Base-by-base conservation (phyloP, 129 eudicot species). In the Tanacetum coccineum region DNA sequence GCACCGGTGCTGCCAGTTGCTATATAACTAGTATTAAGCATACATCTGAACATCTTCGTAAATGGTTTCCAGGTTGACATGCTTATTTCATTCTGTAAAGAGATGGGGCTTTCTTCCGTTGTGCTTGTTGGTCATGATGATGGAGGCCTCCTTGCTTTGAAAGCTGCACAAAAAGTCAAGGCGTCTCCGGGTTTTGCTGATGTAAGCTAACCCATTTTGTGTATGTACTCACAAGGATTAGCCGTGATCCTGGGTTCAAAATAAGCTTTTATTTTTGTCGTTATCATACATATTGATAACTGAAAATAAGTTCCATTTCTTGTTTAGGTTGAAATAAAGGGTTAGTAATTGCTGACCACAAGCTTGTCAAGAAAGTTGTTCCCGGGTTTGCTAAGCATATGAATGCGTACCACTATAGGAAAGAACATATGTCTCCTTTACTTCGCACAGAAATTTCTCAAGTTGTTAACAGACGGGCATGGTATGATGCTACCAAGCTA, bases 41-140 rank as follows among this genome's bases (percentile, higher is more conserved):
- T 30, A 39, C 46, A n/a, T 64, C 64, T 67, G 11, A 67, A 64
- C 32, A 51, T 17, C 18, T 48, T 26, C 71, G 70, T 28, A n/a
- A 47, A 46, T 48, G 21, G 63, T 9, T 78, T 53, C 51, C 93
- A 94, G 99, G 99, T 94, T 62, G 97, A 94, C 72, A 83, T 94
- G 86, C 91, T 94, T 70, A 73, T 94, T 50, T 61, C 87, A 4
- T 94, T 94, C 53, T 94, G 99, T 76, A 60, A 66, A 71, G 93
- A 87, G 64, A 86, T 89, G 95, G 83, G 87, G 74, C 82, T 94
- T 75, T 82, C 97, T 70, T 94, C 99, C 30, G 95, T 94, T 69
- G 91, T 89, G 53, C 94, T 94, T 64, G 80, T 89, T 80, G 97
- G 99, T 28, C 99, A 94, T 80, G 99, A 94, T 83, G 99, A 94